Base-by-base conservation (phyloP, 805 yeast species). In the Yarrowia sp. region DNA sequence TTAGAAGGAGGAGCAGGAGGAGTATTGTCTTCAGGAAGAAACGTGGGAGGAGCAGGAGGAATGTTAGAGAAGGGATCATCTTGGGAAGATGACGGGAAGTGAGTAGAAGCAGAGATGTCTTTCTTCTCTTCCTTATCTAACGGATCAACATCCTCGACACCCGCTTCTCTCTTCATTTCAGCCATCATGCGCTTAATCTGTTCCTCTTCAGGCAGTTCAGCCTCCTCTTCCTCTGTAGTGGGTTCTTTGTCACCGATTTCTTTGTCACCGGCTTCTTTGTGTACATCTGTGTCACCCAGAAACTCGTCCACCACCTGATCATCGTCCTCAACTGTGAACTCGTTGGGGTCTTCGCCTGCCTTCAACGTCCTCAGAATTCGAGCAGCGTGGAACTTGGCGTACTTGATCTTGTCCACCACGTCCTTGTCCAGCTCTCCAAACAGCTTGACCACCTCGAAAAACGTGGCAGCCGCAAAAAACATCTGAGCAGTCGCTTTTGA, bases 341-440 rank as follows among this genome's bases (percentile, higher is more conserved):
- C 87, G 76, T 89, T 86, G 5, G 90, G 90, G 73, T 87, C 87
- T 45, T 82, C 82, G 0, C 86, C 87, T 8, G 75, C 75, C 70
- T 80, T 83, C 46, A 81, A 72, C 0, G 85, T 81, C 70, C 81
- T 83, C 66, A 88, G 74, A 36, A 88, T 87, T 46, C 90, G 77
- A 8, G 86, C 82, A 15, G 89, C 85, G 71, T 87, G 89, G 74
- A 80, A 88, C 75, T 88, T 88, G 15, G 90, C 85, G 72, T 85
- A 89, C 73, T 86, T 86, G 58, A 83, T 80, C 74, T 85, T 85
- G 61, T 78, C 77, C 43, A 72, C 67, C 3, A 76, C 46, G 52
- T 75, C 88, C 82, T 69, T 48, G 16, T 74, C 71, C 41, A 73
- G 68, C 11, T 69, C 72, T 7, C 70, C 72, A 53, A 81, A 86